A percentile compares a stretch with the other conserved stretches of the same genome.
Evolutionary conservation across 2,329 filamentous ascomycete species (phyloP).

Genomic region (Penicillium sp.): DNA sequence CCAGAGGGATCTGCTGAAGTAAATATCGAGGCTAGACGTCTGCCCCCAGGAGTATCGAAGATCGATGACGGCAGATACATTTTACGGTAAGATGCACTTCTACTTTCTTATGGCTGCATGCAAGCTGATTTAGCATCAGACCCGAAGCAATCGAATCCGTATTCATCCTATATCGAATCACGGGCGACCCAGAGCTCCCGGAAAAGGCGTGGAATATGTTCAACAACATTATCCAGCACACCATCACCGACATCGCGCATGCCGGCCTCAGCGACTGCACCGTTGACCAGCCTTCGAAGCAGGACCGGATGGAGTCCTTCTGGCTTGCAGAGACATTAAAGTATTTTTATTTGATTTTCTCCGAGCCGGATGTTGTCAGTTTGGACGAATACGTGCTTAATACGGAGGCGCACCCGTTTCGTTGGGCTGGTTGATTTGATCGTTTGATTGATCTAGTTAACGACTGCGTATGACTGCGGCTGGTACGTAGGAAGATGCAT

Average conservation of each 20-base stretch:
- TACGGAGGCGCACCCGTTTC: slow-evolving; percentile 53
- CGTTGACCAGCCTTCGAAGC: slow-evolving; percentile 30
- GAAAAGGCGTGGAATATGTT: slow-evolving; percentile 89
- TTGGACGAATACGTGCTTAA: slow-evolving; percentile 66
- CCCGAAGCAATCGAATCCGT: slow-evolving; percentile 85
- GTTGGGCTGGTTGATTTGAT: too few species aligned
- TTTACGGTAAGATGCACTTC: not conserved
- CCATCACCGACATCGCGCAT: slow-evolving; percentile 63
- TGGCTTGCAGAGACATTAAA: slow-evolving; percentile 90
- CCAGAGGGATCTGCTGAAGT: not conserved
- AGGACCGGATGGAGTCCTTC: slow-evolving; percentile 78
- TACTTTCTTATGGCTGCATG: slow-evolving; percentile 1
- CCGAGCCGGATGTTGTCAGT: slow-evolving; percentile 60
- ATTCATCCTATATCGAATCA: slow-evolving; percentile 88
- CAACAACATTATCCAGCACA: slow-evolving; percentile 62
- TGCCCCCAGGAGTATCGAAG: not conserved
- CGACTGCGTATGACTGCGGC: too few species aligned
- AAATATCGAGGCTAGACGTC: not conserved
- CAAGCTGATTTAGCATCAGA: slow-evolving; percentile 36
- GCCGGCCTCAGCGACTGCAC: slow-evolving; percentile 43
- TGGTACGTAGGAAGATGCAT: too few species aligned
- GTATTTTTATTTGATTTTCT: slow-evolving; percentile 83
- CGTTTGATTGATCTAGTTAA: not conserved
- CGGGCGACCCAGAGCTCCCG: slow-evolving; percentile 68
- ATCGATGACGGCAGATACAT: slow-evolving; percentile 6